Evolutionary conservation across 345 rosid genomes (phyloP), one percentile per base, ranked within the genome.

Genomic region (Eucalyptus curtisii): DNA sequence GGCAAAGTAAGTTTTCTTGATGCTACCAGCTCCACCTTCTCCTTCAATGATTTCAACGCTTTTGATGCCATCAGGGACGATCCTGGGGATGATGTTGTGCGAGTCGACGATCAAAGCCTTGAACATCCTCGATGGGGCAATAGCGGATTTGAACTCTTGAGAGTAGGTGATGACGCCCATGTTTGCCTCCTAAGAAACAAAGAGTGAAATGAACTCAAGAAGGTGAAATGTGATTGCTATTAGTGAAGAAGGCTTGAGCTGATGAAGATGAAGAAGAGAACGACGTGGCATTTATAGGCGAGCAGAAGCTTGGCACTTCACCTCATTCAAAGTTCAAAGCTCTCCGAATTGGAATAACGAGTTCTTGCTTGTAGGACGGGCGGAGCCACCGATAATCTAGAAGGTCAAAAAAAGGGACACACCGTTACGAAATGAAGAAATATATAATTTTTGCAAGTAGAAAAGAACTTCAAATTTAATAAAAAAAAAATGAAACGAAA

Each of bases 111-210:
- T 85, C 88, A 93, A 48, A 53, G 93, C 94, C 86, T 94, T 91
- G 91, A 89, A 93, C 25, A 94, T 82, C 33, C 90, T 93, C 7
- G 90, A 88, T 22, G 95, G 91, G 16, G 93, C 66, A 33, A 94
- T 13, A 49, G 93, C 30, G n/a, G 91, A 86, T 13, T 71, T 81
- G 52, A 88, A 87, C 89, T 89, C 87, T 20, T 86, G 49, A n/a
- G 88, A 53, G 49, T 86, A 86, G 8, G 76, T 86, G 66, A 44
- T 57, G 88, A 57, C 5, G 44, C 88, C 88, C 88, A 55, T 86
- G 68, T 52, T 50, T 84, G 33, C 22, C 33, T 11, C 7, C 31
- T 61, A 6, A 61, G 31, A 61, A 61, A 61, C 16, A 61, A 61
- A 61, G 61, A 55, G 33, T 25, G 68, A 59, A 61, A 61, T 61